These are phyloP conservation scores for Calonectria pteridis DNA, from an alignment of 2,329 filamentous ascomycete genomes.

Conservation along the genomic window DNA sequence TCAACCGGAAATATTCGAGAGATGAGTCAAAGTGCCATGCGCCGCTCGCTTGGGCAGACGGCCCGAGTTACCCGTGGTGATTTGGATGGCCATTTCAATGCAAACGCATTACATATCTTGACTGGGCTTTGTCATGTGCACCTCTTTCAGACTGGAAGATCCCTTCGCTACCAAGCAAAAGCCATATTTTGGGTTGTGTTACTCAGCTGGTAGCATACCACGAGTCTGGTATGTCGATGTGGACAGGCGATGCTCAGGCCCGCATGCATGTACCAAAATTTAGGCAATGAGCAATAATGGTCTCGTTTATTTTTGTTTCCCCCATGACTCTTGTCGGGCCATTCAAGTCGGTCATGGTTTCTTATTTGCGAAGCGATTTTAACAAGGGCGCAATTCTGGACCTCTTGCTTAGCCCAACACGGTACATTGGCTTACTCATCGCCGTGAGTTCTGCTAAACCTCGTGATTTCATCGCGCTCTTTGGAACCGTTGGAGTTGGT, in stretches of 20 bases:
- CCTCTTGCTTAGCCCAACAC: conserved; percentile 65
- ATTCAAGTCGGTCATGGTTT: neutral
- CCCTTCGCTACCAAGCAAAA: neutral
- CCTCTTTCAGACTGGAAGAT: neutral
- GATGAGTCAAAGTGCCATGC: neutral
- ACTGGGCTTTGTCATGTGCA: neutral
- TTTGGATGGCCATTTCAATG: neutral
- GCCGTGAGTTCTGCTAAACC: conserved; percentile 33
- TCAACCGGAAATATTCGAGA: neutral
- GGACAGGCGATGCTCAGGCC: neutral
- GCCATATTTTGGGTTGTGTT: neutral
- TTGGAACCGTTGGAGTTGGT: conserved; percentile 3
- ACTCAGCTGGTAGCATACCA: neutral
- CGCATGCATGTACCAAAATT: neutral
- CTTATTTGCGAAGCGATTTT: conserved; percentile 60
- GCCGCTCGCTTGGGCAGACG: neutral
- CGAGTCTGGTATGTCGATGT: neutral
- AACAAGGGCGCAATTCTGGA: conserved; percentile 64
- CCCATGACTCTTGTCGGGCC: neutral
- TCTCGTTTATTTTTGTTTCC: neutral
- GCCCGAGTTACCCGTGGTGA: neutral
- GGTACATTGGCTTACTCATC: conserved; percentile 56
- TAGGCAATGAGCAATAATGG: neutral
- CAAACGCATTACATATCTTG: neutral
- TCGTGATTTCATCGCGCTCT: conserved; percentile 27